Conservation (phyloP, 2,329 filamentous ascomycete genomes). For the Pseudogymnoascus sp. region DNA sequence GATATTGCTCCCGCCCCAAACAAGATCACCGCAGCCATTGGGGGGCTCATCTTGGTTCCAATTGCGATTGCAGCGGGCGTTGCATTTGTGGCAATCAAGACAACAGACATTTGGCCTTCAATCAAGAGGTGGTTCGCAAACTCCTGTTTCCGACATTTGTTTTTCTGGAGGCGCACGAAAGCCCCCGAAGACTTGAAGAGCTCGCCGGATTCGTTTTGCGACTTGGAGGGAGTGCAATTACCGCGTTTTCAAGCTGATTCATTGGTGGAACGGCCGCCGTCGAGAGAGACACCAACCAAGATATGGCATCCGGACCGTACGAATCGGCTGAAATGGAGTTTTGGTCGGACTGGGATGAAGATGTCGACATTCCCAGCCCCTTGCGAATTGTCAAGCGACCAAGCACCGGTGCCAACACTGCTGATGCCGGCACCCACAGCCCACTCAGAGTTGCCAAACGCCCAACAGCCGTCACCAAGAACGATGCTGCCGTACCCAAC, state of each 20-base stretch:
- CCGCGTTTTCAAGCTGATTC: conserved; percentile 23
- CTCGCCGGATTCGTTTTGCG: conserved; percentile 29
- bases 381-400: conserved; percentile 7
- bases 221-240: conserved; percentile 28
- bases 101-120: conserved; percentile 17
- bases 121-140: conserved; percentile 16
- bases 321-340: conserved; percentile 27
- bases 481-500: background rate
- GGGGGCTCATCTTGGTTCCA: conserved; percentile 38
- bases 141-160: conserved; percentile 13
- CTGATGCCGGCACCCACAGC: background rate
- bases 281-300: background rate
- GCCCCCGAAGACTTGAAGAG: conserved; percentile 29
- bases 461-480: background rate
- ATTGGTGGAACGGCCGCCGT: conserved; percentile 18
- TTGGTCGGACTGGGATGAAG: conserved; percentile 12
- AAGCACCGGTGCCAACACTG: background rate
- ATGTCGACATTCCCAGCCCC: conserved; percentile 3
- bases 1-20: conserved; percentile 20
- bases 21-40: conserved; percentile 32
- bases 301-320: conserved; percentile 31
- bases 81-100: conserved; percentile 27
- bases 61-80: conserved; percentile 32
- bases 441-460: background rate
- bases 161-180: conserved; percentile 11